Evolutionary conservation across 2,329 filamentous ascomycete genomes (phyloP).

Genomic region (Aplosporella prunicola): DNA sequence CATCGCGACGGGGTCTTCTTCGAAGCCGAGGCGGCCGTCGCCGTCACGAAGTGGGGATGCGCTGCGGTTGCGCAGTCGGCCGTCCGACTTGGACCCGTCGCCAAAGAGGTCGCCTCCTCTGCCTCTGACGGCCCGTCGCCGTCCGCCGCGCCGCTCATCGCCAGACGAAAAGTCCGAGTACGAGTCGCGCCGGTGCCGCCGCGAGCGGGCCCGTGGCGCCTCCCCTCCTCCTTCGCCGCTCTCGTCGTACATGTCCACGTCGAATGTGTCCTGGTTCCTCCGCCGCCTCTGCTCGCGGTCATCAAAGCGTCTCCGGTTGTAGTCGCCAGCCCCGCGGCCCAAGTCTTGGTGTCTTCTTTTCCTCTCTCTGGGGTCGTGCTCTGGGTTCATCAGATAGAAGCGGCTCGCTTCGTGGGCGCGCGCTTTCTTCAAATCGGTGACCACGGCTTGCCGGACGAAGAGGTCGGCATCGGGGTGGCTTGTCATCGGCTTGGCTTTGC

Average conservation of each 20-base stretch:
- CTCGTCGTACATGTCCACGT: conserved; percentile 78
- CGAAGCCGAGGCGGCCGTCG: conserved; percentile 40
- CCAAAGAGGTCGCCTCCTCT: conserved; percentile 23
- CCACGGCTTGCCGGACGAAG: conserved; percentile 63
- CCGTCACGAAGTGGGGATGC: conserved; percentile 43
- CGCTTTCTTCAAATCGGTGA: conserved; percentile 67
- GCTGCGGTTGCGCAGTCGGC: conserved; percentile 49
- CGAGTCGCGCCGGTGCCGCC: conserved; percentile 15
- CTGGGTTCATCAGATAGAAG: conserved; percentile 87
- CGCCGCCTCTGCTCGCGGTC: conserved; percentile 32
- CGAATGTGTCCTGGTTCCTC: conserved; percentile 49
- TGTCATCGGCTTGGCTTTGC: conserved; percentile 60
- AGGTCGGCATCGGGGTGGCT: conserved; percentile 60
- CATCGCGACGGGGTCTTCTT: conserved; percentile 38
- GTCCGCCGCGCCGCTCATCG: conserved; percentile 18
- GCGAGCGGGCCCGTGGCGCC: conserved; percentile 22
- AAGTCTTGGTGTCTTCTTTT: conserved; percentile 26
- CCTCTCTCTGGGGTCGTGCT: conserved; percentile 69
- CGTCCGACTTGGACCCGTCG: conserved; percentile 20
- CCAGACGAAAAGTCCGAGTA: conserved; percentile 15
- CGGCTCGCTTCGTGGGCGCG: conserved; percentile 73
- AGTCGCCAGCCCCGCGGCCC: conserved; percentile 24
- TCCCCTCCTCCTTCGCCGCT: conserved; percentile 31
- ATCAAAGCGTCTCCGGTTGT: conserved; percentile 37
- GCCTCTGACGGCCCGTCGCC: conserved; percentile 9